Conservation (phyloP, 1,284 basidiomycete species). For the Apiotrichum laibachii region DNA sequence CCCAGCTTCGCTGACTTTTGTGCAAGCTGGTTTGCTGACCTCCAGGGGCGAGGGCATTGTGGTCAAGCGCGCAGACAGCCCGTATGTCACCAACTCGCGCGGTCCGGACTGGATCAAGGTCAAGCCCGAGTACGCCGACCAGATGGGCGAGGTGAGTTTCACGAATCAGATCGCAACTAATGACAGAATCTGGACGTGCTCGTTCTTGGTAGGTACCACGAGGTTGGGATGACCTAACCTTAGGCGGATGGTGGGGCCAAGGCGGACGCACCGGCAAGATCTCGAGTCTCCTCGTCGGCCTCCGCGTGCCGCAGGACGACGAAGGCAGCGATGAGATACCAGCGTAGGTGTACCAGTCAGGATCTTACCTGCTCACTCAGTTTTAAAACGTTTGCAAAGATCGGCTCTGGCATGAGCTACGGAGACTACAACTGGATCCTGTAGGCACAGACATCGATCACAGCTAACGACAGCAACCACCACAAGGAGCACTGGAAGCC, state of each 20-base stretch:
- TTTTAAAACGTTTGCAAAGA: conserved; percentile 65
- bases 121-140: conserved; percentile 73
- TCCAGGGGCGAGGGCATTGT: conserved; percentile 82
- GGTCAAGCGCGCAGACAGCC: conserved; percentile 74
- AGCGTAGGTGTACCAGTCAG: conserved; percentile 55
- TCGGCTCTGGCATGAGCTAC: conserved; percentile 80
- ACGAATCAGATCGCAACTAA: conserved; percentile 1
- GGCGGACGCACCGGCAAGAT: conserved; percentile 52
- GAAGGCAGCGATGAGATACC: conserved; percentile 60
- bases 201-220: conserved; percentile 64
- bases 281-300: conserved; percentile 51
- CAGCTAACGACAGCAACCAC: conserved; percentile 35
- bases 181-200: conserved; percentile 78
- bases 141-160: conserved; percentile 38
- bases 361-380: conserved; percentile 17
- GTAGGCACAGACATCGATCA: conserved; percentile 29
- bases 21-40: background rate
- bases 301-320: conserved; percentile 49
- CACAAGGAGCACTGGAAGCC: conserved; percentile 47
- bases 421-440: conserved; percentile 73
- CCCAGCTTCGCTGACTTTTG: background rate
- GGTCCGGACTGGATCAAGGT: conserved; percentile 92
- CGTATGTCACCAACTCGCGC: conserved; percentile 78
- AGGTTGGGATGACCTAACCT: background rate
- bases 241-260: conserved; percentile 52